phyloP scores from a whole-genome alignment of 1,139 yeast genomes.

The Petasospora fabianii region DNA sequence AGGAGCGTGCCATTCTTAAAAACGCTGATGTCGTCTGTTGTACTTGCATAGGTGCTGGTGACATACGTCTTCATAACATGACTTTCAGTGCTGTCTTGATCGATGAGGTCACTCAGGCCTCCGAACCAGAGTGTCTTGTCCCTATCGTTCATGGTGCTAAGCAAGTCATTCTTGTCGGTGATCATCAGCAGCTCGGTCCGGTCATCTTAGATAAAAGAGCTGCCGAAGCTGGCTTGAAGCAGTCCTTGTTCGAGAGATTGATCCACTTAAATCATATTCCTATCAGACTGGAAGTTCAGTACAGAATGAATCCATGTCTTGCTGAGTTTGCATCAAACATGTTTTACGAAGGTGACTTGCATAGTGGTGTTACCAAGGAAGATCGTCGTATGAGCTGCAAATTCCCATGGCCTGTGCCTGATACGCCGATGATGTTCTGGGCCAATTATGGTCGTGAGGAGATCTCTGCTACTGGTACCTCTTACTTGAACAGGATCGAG shows the following conservation, averaged over 20 bases:
- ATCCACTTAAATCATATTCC: slow-evolving; percentile 85
- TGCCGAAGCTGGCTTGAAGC: slow-evolving; percentile 80
- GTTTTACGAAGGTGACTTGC: slow-evolving; percentile 91
- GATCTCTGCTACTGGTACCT: slow-evolving; percentile 75
- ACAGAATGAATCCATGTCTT: slow-evolving; percentile 89
- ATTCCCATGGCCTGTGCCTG: slow-evolving; percentile 88
- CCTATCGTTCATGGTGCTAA: slow-evolving; percentile 88
- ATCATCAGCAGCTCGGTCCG: slow-evolving; percentile 93
- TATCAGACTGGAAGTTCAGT: slow-evolving; percentile 83
- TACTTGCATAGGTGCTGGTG: slow-evolving; percentile 94
- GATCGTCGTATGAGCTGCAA: slow-evolving; percentile 55
- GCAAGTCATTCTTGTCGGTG: slow-evolving; percentile 89
- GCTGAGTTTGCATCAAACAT: slow-evolving; percentile 87
- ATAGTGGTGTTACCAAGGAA: slow-evolving; percentile 81
- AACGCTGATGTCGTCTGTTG: slow-evolving; percentile 81
- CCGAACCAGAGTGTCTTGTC: slow-evolving; percentile 87
- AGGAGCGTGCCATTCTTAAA: slow-evolving; percentile 49
- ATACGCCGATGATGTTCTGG: slow-evolving; percentile 94
- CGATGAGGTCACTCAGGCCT: slow-evolving; percentile 92
- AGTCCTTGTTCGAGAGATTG: slow-evolving; percentile 82
- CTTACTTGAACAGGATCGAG: slow-evolving; percentile 84
- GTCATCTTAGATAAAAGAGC: slow-evolving; percentile 78
- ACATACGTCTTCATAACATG: slow-evolving; percentile 48
- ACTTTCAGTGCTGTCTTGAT: slow-evolving; percentile 75
- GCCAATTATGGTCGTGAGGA: slow-evolving; percentile 88